Base-by-base conservation (phyloP, 192 early-diverging fungal species). In the Coemansia sp. region DNA sequence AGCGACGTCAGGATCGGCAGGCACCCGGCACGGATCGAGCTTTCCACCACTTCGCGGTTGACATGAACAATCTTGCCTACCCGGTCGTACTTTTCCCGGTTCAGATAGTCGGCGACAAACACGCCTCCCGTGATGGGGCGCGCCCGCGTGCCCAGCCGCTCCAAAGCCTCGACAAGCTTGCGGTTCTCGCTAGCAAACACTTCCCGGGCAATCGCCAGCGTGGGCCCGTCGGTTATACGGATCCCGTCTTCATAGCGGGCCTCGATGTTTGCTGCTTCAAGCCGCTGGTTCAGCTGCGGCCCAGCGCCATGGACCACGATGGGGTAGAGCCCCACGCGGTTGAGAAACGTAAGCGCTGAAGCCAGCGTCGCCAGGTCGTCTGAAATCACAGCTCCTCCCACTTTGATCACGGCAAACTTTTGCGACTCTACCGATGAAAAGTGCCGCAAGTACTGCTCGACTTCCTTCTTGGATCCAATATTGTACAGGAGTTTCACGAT, bases 381-480 rank as follows among this genome's bases (percentile, higher is more conserved):
- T 6, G 93, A 90, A 46, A 99, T 76, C n/a, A 98, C 90, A 2
- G 91, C 92, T 3, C 94, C 93, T 51, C 91, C 93, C 18, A 99
- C 96, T 75, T 99, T 99, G 83, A 99, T 96, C 36, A 99, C 94
- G 7, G 97, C 97, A 80, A 99, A 99, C 81, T 97, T 95, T 83
- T 99, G 97, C 17, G 91, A 93, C 75, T 97, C 94, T 41, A 97
- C 97, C 0, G 91, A 93, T 1, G 93, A 91, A 69, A 99, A 99
- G 62, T 94, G 92, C 30, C 90, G 85, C 50, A 99, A 84, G 56
- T 99, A 99, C 82, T 96, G 94, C 68, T 99, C 94, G 16, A 97
- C 95, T 63, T 99, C 97, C 79, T 94, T 96, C 68, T 92, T 92
- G 10, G 94, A 97, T 32, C 95, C 97, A 77, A 99, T 97, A 75